A percentile compares a stretch with the other conserved stretches of the same genome.
These are phyloP conservation scores for Gossypium sturtianum DNA, from an alignment of 345 rosid genomes.

Conservation along the genomic window DNA sequence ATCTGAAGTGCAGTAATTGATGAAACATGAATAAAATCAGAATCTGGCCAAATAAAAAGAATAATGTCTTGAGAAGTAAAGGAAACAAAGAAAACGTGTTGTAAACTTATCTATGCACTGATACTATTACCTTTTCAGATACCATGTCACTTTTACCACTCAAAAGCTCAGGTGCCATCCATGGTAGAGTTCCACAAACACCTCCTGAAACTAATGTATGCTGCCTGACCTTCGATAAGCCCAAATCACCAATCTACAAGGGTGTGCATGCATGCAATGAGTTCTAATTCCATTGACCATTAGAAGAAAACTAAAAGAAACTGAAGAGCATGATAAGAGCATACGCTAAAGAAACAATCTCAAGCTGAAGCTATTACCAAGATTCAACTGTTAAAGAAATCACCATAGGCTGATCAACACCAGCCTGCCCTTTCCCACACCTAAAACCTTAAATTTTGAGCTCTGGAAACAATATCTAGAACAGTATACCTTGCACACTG, in stretches of 20 bases:
- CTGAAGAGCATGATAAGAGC: neutral
- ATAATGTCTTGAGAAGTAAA: neutral
- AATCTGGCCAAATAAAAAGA: neutral
- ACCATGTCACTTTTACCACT: slow-evolving; percentile 97
- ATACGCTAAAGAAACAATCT: neutral
- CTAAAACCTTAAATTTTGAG: slow-evolving; percentile 1
- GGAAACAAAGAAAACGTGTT: neutral
- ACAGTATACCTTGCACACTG: slow-evolving; percentile 80
- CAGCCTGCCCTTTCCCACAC: neutral
- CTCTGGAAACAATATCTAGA: neutral
- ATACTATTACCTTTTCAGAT: slow-evolving; percentile 68
- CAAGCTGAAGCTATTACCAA: slow-evolving; percentile 3
- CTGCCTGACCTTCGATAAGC: slow-evolving; percentile 90
- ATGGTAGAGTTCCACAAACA: slow-evolving; percentile 94
- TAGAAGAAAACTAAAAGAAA: neutral
- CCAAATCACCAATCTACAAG: slow-evolving; percentile 89
- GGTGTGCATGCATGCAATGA: slow-evolving; percentile 14
- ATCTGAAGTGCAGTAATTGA: slow-evolving; percentile 39
- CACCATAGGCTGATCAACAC: slow-evolving; percentile 7
- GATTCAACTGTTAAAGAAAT: neutral
- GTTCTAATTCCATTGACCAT: slow-evolving; percentile 1
- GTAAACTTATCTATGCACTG: too few species aligned
- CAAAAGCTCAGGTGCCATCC: slow-evolving; percentile 99
- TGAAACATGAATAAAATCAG: neutral
- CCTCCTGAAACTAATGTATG: slow-evolving; percentile 95